Evolutionary conservation across 2,329 filamentous ascomycete species (phyloP).

Genomic region (Hymenoscyphus infarciens): DNA sequence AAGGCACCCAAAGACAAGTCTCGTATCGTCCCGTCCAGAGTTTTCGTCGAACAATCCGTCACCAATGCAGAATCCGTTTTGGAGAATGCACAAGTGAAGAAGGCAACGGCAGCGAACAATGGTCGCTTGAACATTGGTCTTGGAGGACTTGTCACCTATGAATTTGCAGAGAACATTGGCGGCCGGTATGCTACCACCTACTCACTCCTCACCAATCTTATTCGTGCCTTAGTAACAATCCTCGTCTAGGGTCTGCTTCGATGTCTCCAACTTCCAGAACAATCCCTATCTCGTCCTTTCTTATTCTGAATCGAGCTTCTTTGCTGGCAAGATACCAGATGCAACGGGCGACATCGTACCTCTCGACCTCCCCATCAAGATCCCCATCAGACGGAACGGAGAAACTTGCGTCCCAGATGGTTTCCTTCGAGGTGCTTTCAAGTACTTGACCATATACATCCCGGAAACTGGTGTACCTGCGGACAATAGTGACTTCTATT

Average conservation of each 20-base stretch:
- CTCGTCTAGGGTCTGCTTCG: conserved; percentile 36
- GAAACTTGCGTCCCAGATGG: conserved; percentile 36
- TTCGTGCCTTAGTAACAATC: conserved; percentile 3
- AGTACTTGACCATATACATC: conserved; percentile 40
- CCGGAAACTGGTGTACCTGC: conserved; percentile 24
- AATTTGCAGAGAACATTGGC: conserved; percentile 41
- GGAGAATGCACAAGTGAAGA: conserved; percentile 18
- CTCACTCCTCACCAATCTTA: not conserved
- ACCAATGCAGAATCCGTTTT: conserved; percentile 27
- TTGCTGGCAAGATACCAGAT: conserved; percentile 36
- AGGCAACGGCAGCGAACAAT: conserved; percentile 13
- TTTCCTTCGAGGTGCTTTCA: conserved; percentile 39
- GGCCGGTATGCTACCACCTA: conserved; percentile 36
- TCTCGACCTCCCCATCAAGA: conserved; percentile 35
- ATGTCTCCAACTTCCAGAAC: conserved; percentile 32
- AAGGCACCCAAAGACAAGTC: conserved; percentile 38
- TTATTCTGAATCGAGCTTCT: conserved; percentile 39
- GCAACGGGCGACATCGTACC: conserved; percentile 35
- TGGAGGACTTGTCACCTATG: conserved; percentile 39
- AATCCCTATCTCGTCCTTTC: conserved; percentile 36
- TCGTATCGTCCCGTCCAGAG: conserved; percentile 35
- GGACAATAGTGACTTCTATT: conserved; percentile 14
- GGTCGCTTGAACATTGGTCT: conserved; percentile 23
- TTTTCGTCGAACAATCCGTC: not conserved
- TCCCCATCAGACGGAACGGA: conserved; percentile 33